phyloP scores from a whole-genome alignment of 1,284 basidiomycete species.

The Volvariella surrecta region DNA sequence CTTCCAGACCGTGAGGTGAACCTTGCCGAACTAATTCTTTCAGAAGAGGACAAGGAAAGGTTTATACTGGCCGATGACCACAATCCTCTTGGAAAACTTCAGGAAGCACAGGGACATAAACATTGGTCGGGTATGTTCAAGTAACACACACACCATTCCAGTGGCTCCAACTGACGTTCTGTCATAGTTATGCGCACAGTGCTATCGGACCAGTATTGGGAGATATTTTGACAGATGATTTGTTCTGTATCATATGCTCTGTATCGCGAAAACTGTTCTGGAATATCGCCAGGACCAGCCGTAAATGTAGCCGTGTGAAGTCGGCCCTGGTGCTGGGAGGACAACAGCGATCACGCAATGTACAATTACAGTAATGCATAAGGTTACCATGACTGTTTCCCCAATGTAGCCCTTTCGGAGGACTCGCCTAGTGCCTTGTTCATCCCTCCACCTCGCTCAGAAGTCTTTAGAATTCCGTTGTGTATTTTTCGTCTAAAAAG shows the following conservation, averaged over 20 bases:
- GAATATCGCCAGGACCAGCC: too few relatives aligned
- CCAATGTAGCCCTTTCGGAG: too few relatives aligned
- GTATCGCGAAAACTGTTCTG: too few relatives aligned
- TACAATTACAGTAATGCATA: too few relatives aligned
- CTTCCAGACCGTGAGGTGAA: slow-evolving; percentile 47
- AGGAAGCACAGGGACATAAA: slow-evolving; percentile 47
- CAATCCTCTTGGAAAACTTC: slow-evolving; percentile 55
- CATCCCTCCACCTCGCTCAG: too few relatives aligned
- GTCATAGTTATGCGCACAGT: slow-evolving; percentile 50
- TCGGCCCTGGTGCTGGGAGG: too few relatives aligned
- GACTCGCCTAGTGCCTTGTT: too few relatives aligned
- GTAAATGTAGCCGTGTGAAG: too few relatives aligned
- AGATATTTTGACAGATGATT: slow-evolving; percentile 36
- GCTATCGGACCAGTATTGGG: slow-evolving; percentile 51
- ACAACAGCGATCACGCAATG: too few relatives aligned
- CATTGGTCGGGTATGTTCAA: slow-evolving; percentile 69
- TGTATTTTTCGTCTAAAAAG: too few relatives aligned
- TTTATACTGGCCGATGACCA: slow-evolving; percentile 51
- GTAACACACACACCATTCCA: neutral
- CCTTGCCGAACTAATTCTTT: slow-evolving; percentile 34
- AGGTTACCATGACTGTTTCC: too few relatives aligned
- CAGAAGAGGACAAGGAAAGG: slow-evolving; percentile 26
- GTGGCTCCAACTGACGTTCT: slow-evolving; percentile 8
- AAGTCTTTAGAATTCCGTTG: too few relatives aligned
- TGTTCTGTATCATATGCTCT: neutral